Percentiles rank a stretch among this genome's conserved stretches.
phyloP scores from a whole-genome alignment of 1,139 yeast genomes.

The Geotrichum australiense region DNA sequence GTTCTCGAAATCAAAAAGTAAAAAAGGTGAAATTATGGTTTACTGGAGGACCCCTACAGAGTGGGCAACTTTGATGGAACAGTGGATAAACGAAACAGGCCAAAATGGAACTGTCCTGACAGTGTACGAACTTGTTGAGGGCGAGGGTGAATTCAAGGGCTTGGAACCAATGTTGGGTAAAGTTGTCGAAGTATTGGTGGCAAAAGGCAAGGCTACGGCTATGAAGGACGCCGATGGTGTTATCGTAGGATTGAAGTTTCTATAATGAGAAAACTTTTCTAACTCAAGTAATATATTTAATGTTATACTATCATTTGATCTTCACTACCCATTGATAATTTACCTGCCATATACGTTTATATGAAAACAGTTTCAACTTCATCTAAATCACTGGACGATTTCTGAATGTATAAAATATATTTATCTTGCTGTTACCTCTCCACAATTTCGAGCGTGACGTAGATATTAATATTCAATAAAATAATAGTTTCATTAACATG shows the following conservation, averaged over 20 bases:
- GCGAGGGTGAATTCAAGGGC: conserved; percentile 60
- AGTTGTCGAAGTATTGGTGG: conserved; percentile 53
- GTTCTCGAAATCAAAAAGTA: conserved; percentile 13
- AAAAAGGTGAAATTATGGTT: conserved; percentile 43
- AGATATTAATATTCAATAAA: too few species aligned
- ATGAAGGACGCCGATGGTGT: conserved; percentile 33
- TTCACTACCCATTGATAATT: too few species aligned
- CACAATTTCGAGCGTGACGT: too few species aligned
- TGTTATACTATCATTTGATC: not conserved
- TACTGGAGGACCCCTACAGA: conserved; percentile 69
- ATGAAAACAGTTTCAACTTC: too few species aligned
- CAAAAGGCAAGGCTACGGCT: conserved; percentile 43
- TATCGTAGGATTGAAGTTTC: conserved; percentile 34
- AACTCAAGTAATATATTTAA: not conserved
- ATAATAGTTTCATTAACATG: too few species aligned
- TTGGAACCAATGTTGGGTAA: conserved; percentile 56
- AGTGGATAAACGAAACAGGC: conserved; percentile 68
- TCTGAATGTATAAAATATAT: too few species aligned
- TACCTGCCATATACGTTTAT: too few species aligned
- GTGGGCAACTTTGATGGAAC: conserved; percentile 60
- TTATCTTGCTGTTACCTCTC: too few species aligned
- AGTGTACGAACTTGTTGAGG: conserved; percentile 64
- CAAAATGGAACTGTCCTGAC: conserved; percentile 76
- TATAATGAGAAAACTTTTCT: too few species aligned
- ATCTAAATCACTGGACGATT: too few species aligned